Percentiles rank a stretch among this genome's conserved stretches.
phyloP scores from a whole-genome alignment of 768 basidiomycete species.

The Nidula microcarpa region DNA sequence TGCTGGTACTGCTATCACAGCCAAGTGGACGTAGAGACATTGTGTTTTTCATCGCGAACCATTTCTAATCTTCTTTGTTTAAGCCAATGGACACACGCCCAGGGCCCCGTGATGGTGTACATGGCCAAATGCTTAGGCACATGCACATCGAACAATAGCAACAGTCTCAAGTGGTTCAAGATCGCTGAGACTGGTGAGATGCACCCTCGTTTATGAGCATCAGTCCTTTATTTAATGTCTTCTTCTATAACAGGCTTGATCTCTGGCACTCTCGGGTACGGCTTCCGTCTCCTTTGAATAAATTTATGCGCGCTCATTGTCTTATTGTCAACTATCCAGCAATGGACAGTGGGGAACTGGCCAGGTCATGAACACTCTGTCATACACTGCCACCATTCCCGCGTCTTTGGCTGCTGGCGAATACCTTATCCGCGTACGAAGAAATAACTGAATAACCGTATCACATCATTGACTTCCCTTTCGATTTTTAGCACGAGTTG shows the following conservation, averaged over 20 bases:
- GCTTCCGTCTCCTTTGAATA: background rate
- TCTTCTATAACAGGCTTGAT: conserved; percentile 8
- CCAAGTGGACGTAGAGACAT: conserved; percentile 24
- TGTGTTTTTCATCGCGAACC: no score
- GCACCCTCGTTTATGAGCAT: background rate
- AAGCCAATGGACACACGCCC: conserved; percentile 27
- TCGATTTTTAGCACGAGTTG: conserved; percentile 22
- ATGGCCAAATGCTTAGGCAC: conserved; percentile 29
- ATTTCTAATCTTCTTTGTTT: no score
- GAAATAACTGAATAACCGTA: no score
- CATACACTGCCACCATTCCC: conserved; percentile 29
- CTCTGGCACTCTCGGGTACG: conserved; percentile 24
- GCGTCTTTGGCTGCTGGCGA: conserved; percentile 26
- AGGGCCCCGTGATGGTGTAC: conserved; percentile 34
- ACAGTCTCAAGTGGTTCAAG: conserved; percentile 33
- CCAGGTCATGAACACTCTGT: conserved; percentile 19
- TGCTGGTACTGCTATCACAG: conserved; percentile 27
- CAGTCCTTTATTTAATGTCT: background rate
- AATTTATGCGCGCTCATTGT: background rate
- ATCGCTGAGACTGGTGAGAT: conserved; percentile 23
- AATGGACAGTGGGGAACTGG: conserved; percentile 26
- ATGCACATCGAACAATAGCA: conserved; percentile 27
- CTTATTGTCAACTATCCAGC: conserved; percentile 3
- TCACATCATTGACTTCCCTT: no score
- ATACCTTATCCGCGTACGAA: conserved; percentile 30